Conservation (phyloP, 2,329 filamentous ascomycete species). For the Diaporthe ilicicola region DNA sequence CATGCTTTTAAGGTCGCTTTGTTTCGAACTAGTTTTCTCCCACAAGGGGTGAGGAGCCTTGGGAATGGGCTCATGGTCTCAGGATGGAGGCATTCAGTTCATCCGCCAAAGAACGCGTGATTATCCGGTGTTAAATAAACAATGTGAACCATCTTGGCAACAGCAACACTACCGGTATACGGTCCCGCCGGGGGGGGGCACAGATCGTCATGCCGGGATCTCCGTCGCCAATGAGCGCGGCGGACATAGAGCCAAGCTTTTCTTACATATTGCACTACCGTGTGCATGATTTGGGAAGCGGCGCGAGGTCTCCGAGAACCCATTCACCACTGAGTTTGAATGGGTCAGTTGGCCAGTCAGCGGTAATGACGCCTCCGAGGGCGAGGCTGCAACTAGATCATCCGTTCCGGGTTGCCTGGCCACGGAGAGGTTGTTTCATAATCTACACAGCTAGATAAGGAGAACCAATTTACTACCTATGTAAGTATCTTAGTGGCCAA, state of each 20-base stretch:
- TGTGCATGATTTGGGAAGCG: slow-evolving; percentile 20
- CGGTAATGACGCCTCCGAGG: slow-evolving; percentile 7
- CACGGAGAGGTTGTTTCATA: not conserved
- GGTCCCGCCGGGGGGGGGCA: not conserved
- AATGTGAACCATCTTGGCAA: slow-evolving; percentile 20
- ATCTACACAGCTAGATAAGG: not conserved
- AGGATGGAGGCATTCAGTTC: slow-evolving; percentile 5
- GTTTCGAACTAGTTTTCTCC: not conserved
- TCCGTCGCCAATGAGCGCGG: slow-evolving; percentile 4
- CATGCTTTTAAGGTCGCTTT: slow-evolving; percentile 6
- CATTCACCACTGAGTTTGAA: not conserved
- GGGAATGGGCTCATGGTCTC: not conserved
- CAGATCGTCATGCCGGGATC: slow-evolving; percentile 4
- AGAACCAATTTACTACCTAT: not conserved
- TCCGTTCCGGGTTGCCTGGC: not conserved
- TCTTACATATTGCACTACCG: not conserved
- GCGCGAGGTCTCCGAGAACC: slow-evolving; percentile 14
- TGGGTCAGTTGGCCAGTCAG: not conserved
- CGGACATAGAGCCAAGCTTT: slow-evolving; percentile 1
- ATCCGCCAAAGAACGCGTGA: slow-evolving; percentile 11
- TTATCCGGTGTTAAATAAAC: slow-evolving; percentile 24
- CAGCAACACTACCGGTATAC: slow-evolving; percentile 11
- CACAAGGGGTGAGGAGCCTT: not conserved
- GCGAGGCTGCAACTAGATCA: not conserved
- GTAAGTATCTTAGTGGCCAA: not conserved